phyloP scores from a whole-genome alignment of 495 filamentous ascomycete genomes.

The Penicillium cosmopolitanum region DNA sequence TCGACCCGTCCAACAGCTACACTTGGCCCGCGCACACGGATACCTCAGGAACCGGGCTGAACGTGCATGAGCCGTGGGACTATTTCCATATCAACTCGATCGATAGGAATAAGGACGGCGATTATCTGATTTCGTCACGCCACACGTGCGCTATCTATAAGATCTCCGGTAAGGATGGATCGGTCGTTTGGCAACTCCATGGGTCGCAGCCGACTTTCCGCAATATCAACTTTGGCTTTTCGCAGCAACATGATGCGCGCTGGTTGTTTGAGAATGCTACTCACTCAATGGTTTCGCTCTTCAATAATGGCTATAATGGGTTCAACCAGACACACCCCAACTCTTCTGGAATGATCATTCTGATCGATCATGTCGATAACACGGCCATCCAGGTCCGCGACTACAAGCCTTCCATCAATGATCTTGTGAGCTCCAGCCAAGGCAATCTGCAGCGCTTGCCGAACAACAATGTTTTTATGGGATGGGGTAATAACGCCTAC shows the following conservation, averaged over 20 bases:
- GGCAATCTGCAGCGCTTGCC: slow-evolving; percentile 63
- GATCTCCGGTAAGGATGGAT: slow-evolving; percentile 61
- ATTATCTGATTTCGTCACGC: slow-evolving; percentile 64
- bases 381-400: slow-evolving; percentile 52
- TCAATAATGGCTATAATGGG: slow-evolving; percentile 58
- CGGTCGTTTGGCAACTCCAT: slow-evolving; percentile 60
- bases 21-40: slow-evolving; percentile 50
- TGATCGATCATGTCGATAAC: slow-evolving; percentile 55
- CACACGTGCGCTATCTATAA: slow-evolving; percentile 62
- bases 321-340: slow-evolving; percentile 50
- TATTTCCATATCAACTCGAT: slow-evolving; percentile 70
- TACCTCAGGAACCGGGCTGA: slow-evolving; percentile 49
- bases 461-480: slow-evolving; percentile 59
- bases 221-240: slow-evolving; percentile 58
- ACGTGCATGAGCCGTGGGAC: slow-evolving; percentile 57
- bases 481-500: slow-evolving; percentile 62
- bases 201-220: slow-evolving; percentile 53
- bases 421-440: slow-evolving; percentile 60
- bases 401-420: slow-evolving; percentile 43
- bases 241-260: slow-evolving; percentile 66
- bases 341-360: slow-evolving; percentile 61
- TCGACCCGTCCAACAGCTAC: slow-evolving; percentile 50
- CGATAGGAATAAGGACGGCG: slow-evolving; percentile 58
- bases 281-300: slow-evolving; percentile 55
- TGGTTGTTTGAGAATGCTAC: slow-evolving; percentile 56